Conservation (phyloP, 345 rosid species). For the Arabis alpina region DNA sequence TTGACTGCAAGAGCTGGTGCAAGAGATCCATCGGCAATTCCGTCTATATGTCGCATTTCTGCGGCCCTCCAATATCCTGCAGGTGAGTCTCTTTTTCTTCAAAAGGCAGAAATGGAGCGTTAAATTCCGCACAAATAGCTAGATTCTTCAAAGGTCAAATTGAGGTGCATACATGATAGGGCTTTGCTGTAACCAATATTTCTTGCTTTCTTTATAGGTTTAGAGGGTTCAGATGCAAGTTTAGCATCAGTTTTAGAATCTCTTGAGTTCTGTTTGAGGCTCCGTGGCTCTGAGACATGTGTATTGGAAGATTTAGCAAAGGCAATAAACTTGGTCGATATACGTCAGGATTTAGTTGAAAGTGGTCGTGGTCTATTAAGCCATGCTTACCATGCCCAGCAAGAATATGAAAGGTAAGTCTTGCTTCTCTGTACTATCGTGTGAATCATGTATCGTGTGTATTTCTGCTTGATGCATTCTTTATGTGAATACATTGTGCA, state of each 20-base stretch:
- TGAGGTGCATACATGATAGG: background rate
- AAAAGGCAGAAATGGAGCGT: background rate
- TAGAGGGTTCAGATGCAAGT: constrained; percentile 90
- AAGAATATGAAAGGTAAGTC: constrained; percentile 79
- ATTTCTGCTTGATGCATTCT: constrained; percentile 6
- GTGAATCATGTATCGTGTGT: background rate
- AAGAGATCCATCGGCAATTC: constrained; percentile 97
- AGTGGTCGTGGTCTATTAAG: constrained; percentile 75
- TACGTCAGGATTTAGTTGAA: constrained; percentile 77
- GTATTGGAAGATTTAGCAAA: constrained; percentile 84
- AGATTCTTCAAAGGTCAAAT: too few relatives aligned
- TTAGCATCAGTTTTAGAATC: constrained; percentile 82
- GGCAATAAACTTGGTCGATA: constrained; percentile 82
- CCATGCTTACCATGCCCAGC: constrained; percentile 81
- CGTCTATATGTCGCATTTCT: constrained; percentile 93
- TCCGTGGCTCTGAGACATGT: constrained; percentile 92
- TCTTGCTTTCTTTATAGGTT: constrained; percentile 49
- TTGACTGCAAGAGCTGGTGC: constrained; percentile 99
- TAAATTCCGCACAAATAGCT: background rate
- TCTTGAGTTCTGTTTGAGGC: constrained; percentile 83
- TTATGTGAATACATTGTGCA: constrained; percentile 41
- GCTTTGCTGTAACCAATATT: background rate
- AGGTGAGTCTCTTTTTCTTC: constrained; percentile 49
- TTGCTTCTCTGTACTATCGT: background rate
- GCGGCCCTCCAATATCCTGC: constrained; percentile 97